A percentile compares a stretch with the other conserved stretches of the same genome.
Conservation (phyloP, 441 rosid species). For the Macaranga tanarius region DNA sequence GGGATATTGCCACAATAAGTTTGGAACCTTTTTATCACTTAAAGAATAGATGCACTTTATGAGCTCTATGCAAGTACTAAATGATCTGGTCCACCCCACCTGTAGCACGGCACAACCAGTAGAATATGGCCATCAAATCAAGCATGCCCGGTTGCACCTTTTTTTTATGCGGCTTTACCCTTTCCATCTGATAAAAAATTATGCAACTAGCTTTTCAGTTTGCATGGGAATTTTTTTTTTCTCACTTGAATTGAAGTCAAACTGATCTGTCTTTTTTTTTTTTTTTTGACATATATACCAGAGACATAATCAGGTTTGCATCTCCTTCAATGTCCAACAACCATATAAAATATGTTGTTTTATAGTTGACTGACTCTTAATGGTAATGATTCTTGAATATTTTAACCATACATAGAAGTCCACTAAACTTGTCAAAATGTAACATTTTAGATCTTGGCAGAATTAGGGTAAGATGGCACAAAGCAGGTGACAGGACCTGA, state of each 20-base stretch:
- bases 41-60: not conserved
- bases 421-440: not conserved
- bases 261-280: not conserved
- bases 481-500: not conserved
- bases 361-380: not conserved
- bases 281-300: too few relatives aligned
- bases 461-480: not conserved
- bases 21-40: constrained; percentile 2
- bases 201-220: not conserved
- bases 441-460: not conserved
- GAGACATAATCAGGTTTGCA: too few relatives aligned
- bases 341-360: not conserved
- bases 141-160: not conserved
- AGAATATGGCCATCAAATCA: not conserved
- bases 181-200: not conserved
- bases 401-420: not conserved
- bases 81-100: constrained; percentile 8
- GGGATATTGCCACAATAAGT: not conserved
- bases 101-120: not conserved
- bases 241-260: not conserved
- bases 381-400: not conserved
- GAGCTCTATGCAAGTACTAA: not conserved
- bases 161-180: not conserved
- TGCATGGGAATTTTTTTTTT: not conserved
- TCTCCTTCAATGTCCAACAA: not conserved